phyloP scores from a whole-genome alignment of 768 basidiomycete genomes.

The Auriscalpium orientale region DNA sequence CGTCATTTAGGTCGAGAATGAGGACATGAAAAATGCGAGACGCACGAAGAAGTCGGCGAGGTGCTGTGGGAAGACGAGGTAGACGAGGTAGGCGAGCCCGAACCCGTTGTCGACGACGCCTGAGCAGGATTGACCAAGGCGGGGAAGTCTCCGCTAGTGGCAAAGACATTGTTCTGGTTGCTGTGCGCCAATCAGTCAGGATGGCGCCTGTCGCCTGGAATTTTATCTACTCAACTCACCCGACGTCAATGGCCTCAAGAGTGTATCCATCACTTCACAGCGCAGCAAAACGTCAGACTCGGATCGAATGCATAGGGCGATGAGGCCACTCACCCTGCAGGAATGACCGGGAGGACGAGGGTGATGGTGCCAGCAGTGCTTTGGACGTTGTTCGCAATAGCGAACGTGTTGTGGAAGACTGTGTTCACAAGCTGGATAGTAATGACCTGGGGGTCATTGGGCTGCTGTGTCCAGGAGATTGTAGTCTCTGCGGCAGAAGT shows the following conservation, averaged over 20 bases:
- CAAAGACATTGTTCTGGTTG: constrained; percentile 1
- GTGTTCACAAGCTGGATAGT: constrained; percentile 4
- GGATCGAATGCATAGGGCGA: not conserved
- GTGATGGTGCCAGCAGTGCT: not conserved
- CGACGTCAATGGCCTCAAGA: constrained; percentile 7
- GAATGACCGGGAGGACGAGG: constrained; percentile 5
- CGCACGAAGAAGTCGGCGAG: too few species aligned
- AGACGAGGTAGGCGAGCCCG: not conserved
- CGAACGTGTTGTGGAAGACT: constrained; percentile 6
- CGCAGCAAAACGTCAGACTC: not conserved
- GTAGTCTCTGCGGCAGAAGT: constrained; percentile 5
- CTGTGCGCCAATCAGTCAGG: not conserved
- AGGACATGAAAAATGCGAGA: too few species aligned
- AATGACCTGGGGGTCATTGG: not conserved
- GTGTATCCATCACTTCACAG: constrained; percentile 5
- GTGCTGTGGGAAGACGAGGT: not conserved
- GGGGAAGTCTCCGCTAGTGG: not conserved
- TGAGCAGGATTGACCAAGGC: constrained; percentile 1
- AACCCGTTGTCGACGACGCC: not conserved
- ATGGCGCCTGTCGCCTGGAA: not conserved
- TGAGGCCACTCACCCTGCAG: not conserved
- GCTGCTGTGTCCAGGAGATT: not conserved
- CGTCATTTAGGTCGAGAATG: too few species aligned
- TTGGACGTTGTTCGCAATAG: constrained; percentile 12
- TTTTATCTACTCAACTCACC: not conserved